Base-by-base conservation (phyloP, 805 yeast species). In the Cyberlindnera meyerae region DNA sequence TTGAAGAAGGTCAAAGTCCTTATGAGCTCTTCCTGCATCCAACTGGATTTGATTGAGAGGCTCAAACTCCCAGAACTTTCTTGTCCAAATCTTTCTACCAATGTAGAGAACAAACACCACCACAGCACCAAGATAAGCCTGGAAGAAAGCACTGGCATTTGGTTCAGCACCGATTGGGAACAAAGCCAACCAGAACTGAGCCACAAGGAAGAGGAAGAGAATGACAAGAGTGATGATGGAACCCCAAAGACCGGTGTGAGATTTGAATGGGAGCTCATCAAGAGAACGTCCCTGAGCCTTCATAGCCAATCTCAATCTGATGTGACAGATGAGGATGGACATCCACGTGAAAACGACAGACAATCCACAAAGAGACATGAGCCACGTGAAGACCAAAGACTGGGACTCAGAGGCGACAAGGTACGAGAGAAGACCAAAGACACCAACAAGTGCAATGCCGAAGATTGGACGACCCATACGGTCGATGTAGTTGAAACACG, bases 21-120 rank as follows among this genome's bases (percentile, higher is more conserved):
- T 47, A 29, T 72, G 75, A 45, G 82, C 70, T 56, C 83, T 72
- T 36, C 88, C 88, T 33, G 75, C 65, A 51, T 75, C 81, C 28
- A 80, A 54, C 47, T 78, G 83, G 48, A 80, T 71, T 24, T 74
- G 72, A 29, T 56, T 48, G 24, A 73, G 63, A 31, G 65, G 64
- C 40, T 70, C 57, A 49, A 66, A 68, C 13, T 64, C 52, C 21
- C 53, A 49, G 61, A 67, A 65, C 47, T 64, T 63, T 43, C 63
- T 63, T 29, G 57, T 57, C 67, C 67, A 70, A 9, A 64, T 11
- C 47, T 69, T 70, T 55, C 70, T 71, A 18, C 58, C 66, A 13
- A 62, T 5, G 49, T 63, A 71, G 34, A 60, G 60, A 2, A 47
- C 51, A 1, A 69, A 16, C 37, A 70, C 55, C 18, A 71, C 65